These are phyloP conservation scores for Colletotrichum noveboracense DNA, from an alignment of 2,329 filamentous ascomycete genomes.

Conservation along the genomic window DNA sequence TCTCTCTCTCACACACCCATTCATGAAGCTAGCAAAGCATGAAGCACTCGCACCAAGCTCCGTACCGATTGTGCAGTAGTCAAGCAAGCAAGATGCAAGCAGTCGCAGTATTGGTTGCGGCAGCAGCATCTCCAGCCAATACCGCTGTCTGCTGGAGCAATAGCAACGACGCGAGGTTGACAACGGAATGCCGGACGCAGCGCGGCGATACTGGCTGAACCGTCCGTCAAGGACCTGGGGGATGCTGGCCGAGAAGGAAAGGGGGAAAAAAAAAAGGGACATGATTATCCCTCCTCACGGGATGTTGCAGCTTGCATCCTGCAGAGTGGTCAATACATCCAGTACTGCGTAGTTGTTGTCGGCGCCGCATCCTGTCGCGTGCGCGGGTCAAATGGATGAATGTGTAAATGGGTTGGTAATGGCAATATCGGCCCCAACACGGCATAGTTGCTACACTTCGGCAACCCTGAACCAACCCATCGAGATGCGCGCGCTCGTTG, in stretches of 20 bases:
- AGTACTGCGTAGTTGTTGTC: not conserved
- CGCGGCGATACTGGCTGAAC: not conserved
- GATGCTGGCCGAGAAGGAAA: not conserved
- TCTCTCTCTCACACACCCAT: not conserved
- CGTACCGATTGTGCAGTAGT: not conserved
- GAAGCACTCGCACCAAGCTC: not conserved
- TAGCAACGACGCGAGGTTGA: not conserved
- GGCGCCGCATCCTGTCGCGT: conserved; percentile 4
- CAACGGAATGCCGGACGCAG: not conserved
- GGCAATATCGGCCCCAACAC: not conserved
- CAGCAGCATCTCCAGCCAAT: not conserved
- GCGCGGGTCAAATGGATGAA: conserved; percentile 5
- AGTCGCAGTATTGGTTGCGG: not conserved
- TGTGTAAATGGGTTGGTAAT: not conserved
- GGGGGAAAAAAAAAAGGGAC: not conserved
- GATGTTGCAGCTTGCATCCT: not conserved
- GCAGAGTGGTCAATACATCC: not conserved
- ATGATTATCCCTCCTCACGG: conserved; percentile 1
- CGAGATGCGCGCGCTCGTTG: not conserved
- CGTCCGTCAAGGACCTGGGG: not conserved
- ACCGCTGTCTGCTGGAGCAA: not conserved
- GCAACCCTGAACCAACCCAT: not conserved
- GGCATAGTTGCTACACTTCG: not conserved
- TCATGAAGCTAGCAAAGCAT: not conserved
- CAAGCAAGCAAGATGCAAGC: not conserved